Conservation (phyloP, 495 filamentous ascomycete genomes). For the Aspergillus nanangensis region DNA sequence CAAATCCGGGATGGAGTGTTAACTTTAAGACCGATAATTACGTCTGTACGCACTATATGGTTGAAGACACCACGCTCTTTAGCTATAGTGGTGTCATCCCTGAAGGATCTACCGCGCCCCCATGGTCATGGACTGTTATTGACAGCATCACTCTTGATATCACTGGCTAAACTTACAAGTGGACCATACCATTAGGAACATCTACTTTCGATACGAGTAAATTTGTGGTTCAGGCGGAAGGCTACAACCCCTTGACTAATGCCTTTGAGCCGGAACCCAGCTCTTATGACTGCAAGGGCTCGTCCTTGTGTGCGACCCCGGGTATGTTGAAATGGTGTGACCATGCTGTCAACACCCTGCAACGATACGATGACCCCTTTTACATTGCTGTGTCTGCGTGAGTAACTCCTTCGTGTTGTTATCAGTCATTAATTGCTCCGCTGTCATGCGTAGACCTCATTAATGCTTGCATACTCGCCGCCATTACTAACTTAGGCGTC, state of each 20-base stretch:
- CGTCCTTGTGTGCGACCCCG: constrained; percentile 7
- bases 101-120: constrained; percentile 3
- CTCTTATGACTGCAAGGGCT: constrained; percentile 12
- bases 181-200: constrained; percentile 13
- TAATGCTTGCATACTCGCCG: constrained; percentile 1
- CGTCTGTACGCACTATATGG: constrained; percentile 16
- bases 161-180: constrained; percentile 7
- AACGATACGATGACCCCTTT: constrained; percentile 4
- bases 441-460: background rate
- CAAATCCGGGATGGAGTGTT: constrained; percentile 7
- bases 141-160: constrained; percentile 2
- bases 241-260: constrained; percentile 13
- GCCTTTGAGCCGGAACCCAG: constrained; percentile 8
- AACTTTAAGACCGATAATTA: constrained; percentile 12
- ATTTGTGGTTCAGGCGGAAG: constrained; percentile 11
- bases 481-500: background rate
- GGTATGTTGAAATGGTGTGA: constrained; percentile 11
- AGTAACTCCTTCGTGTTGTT: background rate
- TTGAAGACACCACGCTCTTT: constrained; percentile 8
- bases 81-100: constrained; percentile 10
- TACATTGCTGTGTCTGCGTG: constrained; percentile 3
- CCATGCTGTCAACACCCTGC: constrained; percentile 10
- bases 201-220: constrained; percentile 6
- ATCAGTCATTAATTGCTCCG: background rate
- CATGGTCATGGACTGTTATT: constrained; percentile 8